Base-by-base conservation (phyloP, 2,329 filamentous ascomycete species). In the Sarocladium kiliense region DNA sequence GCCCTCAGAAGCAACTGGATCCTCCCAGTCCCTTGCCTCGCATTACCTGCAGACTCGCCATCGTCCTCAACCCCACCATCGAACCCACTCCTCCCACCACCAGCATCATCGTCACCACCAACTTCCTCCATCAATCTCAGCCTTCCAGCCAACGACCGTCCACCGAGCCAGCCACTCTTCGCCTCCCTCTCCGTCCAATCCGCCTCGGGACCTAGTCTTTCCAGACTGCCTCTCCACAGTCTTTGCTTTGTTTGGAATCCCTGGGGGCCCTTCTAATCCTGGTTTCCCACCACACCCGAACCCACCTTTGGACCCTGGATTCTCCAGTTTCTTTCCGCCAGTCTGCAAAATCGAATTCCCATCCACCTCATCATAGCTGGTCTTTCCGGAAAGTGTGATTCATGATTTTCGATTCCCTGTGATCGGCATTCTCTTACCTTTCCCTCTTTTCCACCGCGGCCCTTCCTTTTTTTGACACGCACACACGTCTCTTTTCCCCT, bases 61-160 rank as follows among this genome's bases (percentile, higher is more conserved):
- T n/a, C n/a, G n/a, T n/a, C n/a, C 39, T n/a, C 19, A n/a, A 26
- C 50, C 18, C 50, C 27, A 18, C 32, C 32, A 30, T 39, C 19
- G 34, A 54, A 26, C 30, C 50, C 25, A 42, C 50, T 42, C 34
- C 34, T 26, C 34, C 50, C 32, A 54, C 50, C 32, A 53, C 25
- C 44, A 47, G 3, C 41, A 44, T 25, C 41, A 44, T 25, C 25
- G 10, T 47, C 44, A 47, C 44, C 26, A 54, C 51, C 42, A 26
- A 44, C 41, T 30, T 47, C 44, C 19, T 47, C 44, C 44, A 30
- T 27, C 26, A 27, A 55, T 27, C 37, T 56, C 36, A 39, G 45
- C 55, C 26, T 49, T 18, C 21, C 12, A 30, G n/a, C 44, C 44
- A 47, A 47, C 23, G 21, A 30, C 44, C 25, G n/a, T 21, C 44